Evolutionary conservation across 371 early-diverging fungal species (phyloP), one percentile per base, ranked within the genome.

Genomic region (Chytridium lagenaria): DNA sequence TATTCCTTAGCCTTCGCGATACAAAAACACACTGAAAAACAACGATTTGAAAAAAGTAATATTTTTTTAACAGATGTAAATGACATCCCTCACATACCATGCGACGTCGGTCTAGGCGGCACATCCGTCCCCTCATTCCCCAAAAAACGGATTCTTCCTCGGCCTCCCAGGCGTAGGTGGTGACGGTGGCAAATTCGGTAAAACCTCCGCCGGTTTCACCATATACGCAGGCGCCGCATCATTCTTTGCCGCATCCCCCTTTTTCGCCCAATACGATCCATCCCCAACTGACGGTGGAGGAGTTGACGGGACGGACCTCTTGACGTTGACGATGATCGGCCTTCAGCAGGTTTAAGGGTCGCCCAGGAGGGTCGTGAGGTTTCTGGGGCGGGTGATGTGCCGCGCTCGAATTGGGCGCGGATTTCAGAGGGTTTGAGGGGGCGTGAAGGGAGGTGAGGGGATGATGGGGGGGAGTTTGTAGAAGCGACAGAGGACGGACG

Each of bases 351-450:
- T 44, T 19, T 12, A 7, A 44, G 7, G 12, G 12, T 19, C 44
- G 19, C 19, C 44, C n/a, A n/a, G n/a, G n/a, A n/a, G n/a, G n/a
- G n/a, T n/a, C n/a, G n/a, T n/a, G n/a, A n/a, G n/a, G n/a, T n/a
- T n/a, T n/a, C n/a, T n/a, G n/a, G n/a, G n/a, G n/a, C n/a, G n/a
- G n/a, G n/a, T 44, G 7, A 12, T 19, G 44, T 7, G 19, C 12
- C 19, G 12, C 44, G 12, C 12, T 44, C 19, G 12, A 44, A 44
- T 36, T 63, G 2, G 63, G 63, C 36, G 15, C 30, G 30, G 63
- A 37, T 37, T 16, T 63, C 63, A 3, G 63, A 63, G 23, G 63
- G 63, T 36, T 63, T 63, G 33, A 63, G 12, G 33, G 55, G 55
- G 30, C 55, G 55, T 7, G 10, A 10, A 5, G 55, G 19, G 16